These are phyloP conservation scores for Leccinum boreale DNA, from an alignment of 768 basidiomycete species.

Conservation along the genomic window DNA sequence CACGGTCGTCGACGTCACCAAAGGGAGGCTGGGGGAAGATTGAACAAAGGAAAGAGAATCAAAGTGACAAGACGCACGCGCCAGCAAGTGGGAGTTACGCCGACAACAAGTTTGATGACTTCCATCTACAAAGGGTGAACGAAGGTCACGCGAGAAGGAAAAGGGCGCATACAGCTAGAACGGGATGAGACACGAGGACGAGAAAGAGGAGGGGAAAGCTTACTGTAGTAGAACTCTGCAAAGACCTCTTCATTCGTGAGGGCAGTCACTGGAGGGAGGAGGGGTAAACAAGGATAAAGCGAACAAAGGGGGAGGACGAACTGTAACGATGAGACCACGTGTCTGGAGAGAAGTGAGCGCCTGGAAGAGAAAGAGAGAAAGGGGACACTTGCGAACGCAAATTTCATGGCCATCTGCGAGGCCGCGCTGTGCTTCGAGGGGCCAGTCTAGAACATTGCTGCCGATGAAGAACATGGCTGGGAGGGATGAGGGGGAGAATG, in stretches of 20 bases:
- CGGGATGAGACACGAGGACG: slow-evolving; percentile 1
- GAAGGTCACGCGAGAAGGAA: background rate
- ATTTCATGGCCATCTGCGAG: slow-evolving; percentile 58
- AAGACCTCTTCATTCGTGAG: slow-evolving; percentile 64
- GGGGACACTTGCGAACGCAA: slow-evolving; percentile 50
- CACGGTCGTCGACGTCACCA: slow-evolving; percentile 72
- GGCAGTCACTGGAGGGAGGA: slow-evolving; percentile 44
- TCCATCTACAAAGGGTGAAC: slow-evolving; percentile 36
- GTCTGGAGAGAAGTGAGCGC: slow-evolving; percentile 12
- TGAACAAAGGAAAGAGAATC: background rate
- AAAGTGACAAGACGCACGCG: slow-evolving; percentile 35
- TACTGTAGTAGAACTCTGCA: slow-evolving; percentile 76
- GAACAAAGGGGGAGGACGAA: slow-evolving; percentile 21
- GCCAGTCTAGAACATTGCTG: slow-evolving; percentile 55
- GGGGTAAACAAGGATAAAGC: background rate
- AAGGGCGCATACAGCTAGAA: slow-evolving; percentile 22
- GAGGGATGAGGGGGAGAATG: background rate
- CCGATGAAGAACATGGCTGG: slow-evolving; percentile 63
- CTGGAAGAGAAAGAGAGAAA: background rate
- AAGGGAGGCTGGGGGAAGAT: slow-evolving; percentile 48
- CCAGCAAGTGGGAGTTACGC: slow-evolving; percentile 61
- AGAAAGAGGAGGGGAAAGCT: slow-evolving; percentile 14
- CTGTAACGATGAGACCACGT: slow-evolving; percentile 44
- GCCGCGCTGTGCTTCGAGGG: slow-evolving; percentile 52
- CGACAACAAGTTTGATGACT: slow-evolving; percentile 51